These are phyloP conservation scores for Centrapalus pauciflorus DNA, from an alignment of 129 eudicot genomes.

Conservation along the genomic window DNA sequence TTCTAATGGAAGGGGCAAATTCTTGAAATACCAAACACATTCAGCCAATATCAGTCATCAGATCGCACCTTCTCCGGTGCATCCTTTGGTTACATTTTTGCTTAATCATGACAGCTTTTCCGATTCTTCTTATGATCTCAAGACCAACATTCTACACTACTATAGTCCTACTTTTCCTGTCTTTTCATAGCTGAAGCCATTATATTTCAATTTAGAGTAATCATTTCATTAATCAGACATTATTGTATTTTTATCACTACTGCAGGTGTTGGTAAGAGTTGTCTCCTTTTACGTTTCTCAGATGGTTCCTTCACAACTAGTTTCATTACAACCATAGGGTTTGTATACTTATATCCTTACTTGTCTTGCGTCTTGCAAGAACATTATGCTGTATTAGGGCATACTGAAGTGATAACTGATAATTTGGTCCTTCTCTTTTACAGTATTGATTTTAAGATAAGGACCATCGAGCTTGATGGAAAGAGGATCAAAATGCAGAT, in stretches of 20 bases:
- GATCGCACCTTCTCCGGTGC: neutral
- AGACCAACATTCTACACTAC: no score
- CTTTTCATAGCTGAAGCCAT: neutral
- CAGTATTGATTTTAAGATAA: constrained; percentile 90
- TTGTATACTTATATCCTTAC: constrained; percentile 18
- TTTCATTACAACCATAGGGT: constrained; percentile 96
- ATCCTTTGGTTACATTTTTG: neutral
- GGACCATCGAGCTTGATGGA: constrained; percentile 90
- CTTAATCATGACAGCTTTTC: neutral
- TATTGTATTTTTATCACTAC: neutral
- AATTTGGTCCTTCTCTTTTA: neutral
- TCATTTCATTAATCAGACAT: neutral
- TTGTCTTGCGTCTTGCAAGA: neutral
- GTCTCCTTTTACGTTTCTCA: constrained; percentile 94
- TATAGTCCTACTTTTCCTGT: neutral
- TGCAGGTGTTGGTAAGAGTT: constrained; percentile 98
- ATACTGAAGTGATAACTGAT: neutral
- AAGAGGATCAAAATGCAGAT: constrained; percentile 86
- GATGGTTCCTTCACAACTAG: constrained; percentile 98
- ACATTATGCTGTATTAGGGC: neutral
- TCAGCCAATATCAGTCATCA: no score
- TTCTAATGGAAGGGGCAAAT: neutral
- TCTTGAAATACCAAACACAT: no score
- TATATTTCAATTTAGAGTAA: neutral
- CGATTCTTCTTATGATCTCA: neutral